A percentile compares a stretch with the other conserved stretches of the same genome.
Evolutionary conservation across 1,139 yeast species (phyloP).

Genomic region (Saccharomycopsis hybrid): DNA sequence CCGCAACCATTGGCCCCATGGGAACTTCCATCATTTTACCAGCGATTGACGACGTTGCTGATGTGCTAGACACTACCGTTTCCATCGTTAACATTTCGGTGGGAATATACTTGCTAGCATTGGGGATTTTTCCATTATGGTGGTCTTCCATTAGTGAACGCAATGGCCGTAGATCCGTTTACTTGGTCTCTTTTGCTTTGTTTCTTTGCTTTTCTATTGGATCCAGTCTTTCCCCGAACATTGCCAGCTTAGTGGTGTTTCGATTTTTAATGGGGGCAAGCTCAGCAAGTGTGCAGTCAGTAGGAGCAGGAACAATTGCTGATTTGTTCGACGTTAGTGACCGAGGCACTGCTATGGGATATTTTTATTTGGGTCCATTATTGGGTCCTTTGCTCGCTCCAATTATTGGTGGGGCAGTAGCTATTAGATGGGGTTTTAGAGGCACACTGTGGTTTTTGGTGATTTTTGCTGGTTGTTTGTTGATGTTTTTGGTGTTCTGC

Average conservation of each 20-base stretch:
- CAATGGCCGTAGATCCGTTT: slow-evolving; percentile 69
- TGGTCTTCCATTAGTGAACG: slow-evolving; percentile 79
- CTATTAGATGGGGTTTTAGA: slow-evolving; percentile 76
- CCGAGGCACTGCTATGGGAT: slow-evolving; percentile 77
- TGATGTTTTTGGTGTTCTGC: slow-evolving; percentile 43
- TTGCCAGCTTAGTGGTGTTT: slow-evolving; percentile 58
- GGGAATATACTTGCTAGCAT: slow-evolving; percentile 65
- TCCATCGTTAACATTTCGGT: slow-evolving; percentile 69
- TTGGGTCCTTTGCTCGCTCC: slow-evolving; percentile 81
- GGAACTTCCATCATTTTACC: slow-evolving; percentile 85
- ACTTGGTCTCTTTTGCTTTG: slow-evolving; percentile 57
- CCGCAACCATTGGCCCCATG: slow-evolving; percentile 83
- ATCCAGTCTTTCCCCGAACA: slow-evolving; percentile 57
- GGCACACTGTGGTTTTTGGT: slow-evolving; percentile 85
- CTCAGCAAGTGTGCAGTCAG: slow-evolving; percentile 81
- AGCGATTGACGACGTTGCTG: slow-evolving; percentile 57
- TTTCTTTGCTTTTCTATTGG: slow-evolving; percentile 68
- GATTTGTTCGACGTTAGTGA: slow-evolving; percentile 64
- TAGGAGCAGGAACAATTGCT: slow-evolving; percentile 84
- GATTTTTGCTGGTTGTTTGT: slow-evolving; percentile 53
- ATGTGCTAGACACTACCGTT: slow-evolving; percentile 48
- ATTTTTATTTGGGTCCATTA: slow-evolving; percentile 74
- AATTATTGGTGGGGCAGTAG: slow-evolving; percentile 71
- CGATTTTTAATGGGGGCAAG: slow-evolving; percentile 74
- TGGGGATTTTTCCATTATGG: slow-evolving; percentile 84